Evolutionary conservation across 2,329 filamentous ascomycete species (phyloP), one percentile per base, ranked within the genome.

Genomic region (Paecilomyces variotii): DNA sequence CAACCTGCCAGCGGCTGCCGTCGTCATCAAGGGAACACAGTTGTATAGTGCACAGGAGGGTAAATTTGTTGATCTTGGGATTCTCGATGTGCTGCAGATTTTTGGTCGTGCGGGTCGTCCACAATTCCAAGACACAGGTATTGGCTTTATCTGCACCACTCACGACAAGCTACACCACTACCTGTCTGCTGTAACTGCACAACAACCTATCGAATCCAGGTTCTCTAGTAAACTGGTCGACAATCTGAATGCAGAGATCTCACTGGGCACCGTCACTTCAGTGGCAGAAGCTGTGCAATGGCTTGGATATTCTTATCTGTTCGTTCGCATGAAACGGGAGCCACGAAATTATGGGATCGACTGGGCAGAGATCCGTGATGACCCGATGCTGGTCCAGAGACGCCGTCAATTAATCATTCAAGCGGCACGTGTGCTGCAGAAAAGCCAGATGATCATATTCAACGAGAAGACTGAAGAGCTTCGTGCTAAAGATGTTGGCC

Each of bases 371-470:
- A 89, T 91, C 57, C 82, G 87, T 32, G 89, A 97, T 65, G 94
- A 99, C 67, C 92, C 91, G 0, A 87, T 86, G 60, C 82, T 99
- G 27, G 91, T 97, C 1, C 88, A 94, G 68, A 83, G 93, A 64
- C 85, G 94, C 56, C 85, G 92, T 2, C 87, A 94, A 63, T 80
- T 99, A 56, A 88, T 94, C 57, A 91, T 96, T 52, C 87, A 96
- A 66, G 94, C 94, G 26, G 94, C 94, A 0, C 83, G 87, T 51
- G 89, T 90, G 4, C 78, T 99, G 51, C 92, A 97, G 69, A 84
- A 92, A 69, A 96, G 90, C 65, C 94, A 99, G 75, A 99, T 99
- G 95, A 94, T 99, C 68, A 94, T 99, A 58, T 99, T 93, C 79
- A 97, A 99, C 64, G 94, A 97, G 69, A 84, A 81, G 19, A 99